phyloP scores from a whole-genome alignment of 2,329 filamentous ascomycete genomes.

The Aplosporella prunicola region DNA sequence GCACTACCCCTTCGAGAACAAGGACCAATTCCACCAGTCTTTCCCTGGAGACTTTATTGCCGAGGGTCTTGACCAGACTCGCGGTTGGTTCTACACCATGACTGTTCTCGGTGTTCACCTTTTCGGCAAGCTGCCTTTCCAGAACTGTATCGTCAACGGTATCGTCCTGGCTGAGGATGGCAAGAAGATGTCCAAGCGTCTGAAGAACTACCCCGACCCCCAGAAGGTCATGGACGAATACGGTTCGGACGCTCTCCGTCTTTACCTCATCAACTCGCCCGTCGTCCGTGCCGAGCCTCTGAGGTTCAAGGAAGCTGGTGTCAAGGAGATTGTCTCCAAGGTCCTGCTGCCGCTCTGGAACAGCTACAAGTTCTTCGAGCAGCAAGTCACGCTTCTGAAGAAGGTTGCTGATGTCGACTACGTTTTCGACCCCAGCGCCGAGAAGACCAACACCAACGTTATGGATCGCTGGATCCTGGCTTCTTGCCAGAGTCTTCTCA shows the following conservation, averaged over 20 bases:
- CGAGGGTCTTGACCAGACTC: constrained; percentile 84
- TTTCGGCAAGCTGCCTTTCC: constrained; percentile 76
- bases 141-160: constrained; percentile 94
- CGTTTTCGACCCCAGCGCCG: constrained; percentile 65
- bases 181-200: constrained; percentile 96
- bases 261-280: constrained; percentile 96
- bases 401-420: constrained; percentile 74
- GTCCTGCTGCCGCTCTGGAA: constrained; percentile 91
- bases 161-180: constrained; percentile 90
- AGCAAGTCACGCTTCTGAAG: constrained; percentile 75
- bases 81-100: constrained; percentile 95
- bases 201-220: constrained; percentile 94
- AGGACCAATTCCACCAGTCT: constrained; percentile 65
- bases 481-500: constrained; percentile 79
- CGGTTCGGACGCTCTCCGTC: constrained; percentile 80
- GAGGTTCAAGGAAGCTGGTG: constrained; percentile 81
- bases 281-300: constrained; percentile 87
- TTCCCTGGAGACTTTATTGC: constrained; percentile 94
- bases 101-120: constrained; percentile 81
- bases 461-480: constrained; percentile 96
- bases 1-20: constrained; percentile 88
- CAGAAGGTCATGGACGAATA: constrained; percentile 74
- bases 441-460: constrained; percentile 73
- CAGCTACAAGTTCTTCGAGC: constrained; percentile 92
- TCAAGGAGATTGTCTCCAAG: constrained; percentile 90